Conservation (phyloP, 202 grass and related monocot species). For the Schoenoplectus tabernaemontani region DNA sequence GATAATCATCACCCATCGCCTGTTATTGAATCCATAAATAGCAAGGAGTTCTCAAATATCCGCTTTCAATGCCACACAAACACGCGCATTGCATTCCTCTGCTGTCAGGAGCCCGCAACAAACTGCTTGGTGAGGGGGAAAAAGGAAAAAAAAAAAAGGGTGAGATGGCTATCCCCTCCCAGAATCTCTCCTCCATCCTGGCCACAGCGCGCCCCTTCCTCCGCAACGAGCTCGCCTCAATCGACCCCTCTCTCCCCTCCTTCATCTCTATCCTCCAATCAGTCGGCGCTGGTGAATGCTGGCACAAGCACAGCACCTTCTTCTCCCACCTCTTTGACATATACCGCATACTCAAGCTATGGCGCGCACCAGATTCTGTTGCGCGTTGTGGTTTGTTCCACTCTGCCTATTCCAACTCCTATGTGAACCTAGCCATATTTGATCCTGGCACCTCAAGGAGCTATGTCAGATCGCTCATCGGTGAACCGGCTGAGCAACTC, state of each 20-base stretch:
- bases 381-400: constrained; percentile 72
- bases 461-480: constrained; percentile 39
- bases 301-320: constrained; percentile 96
- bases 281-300: constrained; percentile 73
- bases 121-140: neutral
- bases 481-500: constrained; percentile 49
- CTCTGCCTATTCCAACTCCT: constrained; percentile 92
- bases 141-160: neutral
- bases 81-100: neutral
- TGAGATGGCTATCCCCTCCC: neutral
- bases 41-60: no score
- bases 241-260: constrained; percentile 36
- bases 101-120: neutral
- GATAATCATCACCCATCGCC: no score
- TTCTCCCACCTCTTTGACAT: constrained; percentile 66
- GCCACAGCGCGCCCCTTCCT: constrained; percentile 57
- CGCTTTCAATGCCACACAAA: no score
- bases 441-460: constrained; percentile 39
- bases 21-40: no score
- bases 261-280: constrained; percentile 42
- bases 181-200: constrained; percentile 26
- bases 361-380: constrained; percentile 43
- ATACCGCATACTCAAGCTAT: constrained; percentile 61
- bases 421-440: constrained; percentile 92
- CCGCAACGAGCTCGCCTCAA: constrained; percentile 34